Evolutionary conservation across 2,329 filamentous ascomycete species (phyloP).

Genomic region (Diaporthe destruens): DNA sequence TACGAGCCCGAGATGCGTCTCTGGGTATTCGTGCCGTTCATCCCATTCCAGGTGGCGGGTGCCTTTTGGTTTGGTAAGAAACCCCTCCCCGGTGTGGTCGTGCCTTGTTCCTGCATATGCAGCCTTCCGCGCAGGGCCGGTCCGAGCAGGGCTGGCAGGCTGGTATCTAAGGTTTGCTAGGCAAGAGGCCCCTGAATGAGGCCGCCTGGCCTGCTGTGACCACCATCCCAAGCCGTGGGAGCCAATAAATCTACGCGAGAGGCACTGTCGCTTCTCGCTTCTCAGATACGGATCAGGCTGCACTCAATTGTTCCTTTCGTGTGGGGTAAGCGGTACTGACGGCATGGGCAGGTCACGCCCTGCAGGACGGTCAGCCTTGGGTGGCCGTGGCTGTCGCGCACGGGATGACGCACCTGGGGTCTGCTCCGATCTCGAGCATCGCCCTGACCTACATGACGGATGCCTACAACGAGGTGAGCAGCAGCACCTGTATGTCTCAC

Average conservation of each 20-base stretch:
- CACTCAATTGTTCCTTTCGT: not conserved
- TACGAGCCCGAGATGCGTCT: conserved; percentile 56
- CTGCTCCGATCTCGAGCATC: conserved; percentile 39
- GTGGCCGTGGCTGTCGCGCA: conserved; percentile 39
- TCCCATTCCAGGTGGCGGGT: conserved; percentile 42
- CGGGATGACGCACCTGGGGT: conserved; percentile 38
- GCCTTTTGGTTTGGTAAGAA: conserved; percentile 40
- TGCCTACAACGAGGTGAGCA: conserved; percentile 42
- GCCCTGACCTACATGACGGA: conserved; percentile 42
- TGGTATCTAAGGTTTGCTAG: not conserved
- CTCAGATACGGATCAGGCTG: not conserved
- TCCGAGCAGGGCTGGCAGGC: no score
- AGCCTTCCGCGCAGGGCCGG: not conserved
- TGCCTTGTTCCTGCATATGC: not conserved
- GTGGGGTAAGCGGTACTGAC: not conserved
- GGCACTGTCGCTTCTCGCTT: conserved; percentile 5
- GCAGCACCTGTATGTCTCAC: not conserved
- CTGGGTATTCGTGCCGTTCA: conserved; percentile 46
- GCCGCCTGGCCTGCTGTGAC: not conserved
- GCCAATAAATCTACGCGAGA: not conserved
- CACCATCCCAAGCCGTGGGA: not conserved
- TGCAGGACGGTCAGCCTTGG: conserved; percentile 40
- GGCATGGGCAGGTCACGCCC: conserved; percentile 31
- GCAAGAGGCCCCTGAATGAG: not conserved
- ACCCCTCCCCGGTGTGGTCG: not conserved